Evolutionary conservation across 2,329 filamentous ascomycete genomes (phyloP).

Genomic region (Colletotrichum phormii): DNA sequence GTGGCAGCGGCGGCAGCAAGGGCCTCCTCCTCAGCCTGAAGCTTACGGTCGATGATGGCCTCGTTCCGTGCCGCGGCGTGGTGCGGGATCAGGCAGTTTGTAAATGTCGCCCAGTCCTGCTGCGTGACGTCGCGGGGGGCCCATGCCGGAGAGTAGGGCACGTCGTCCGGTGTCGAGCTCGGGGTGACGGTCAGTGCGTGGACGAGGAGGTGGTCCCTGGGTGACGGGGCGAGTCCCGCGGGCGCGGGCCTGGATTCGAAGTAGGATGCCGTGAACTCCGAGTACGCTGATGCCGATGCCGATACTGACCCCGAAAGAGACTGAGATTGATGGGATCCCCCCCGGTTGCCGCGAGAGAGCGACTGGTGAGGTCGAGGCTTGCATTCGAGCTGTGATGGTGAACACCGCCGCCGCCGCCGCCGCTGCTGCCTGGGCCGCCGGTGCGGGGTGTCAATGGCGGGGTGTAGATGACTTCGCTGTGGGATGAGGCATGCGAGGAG

Average conservation of each 20-base stretch:
- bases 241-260: conserved; percentile 58
- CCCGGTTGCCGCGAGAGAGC: conserved; percentile 33
- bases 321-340: background rate
- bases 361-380: background rate
- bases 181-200: conserved; percentile 50
- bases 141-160: conserved; percentile 56
- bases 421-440: conserved; percentile 34
- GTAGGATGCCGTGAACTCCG: conserved; percentile 54
- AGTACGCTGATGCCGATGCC: conserved; percentile 17
- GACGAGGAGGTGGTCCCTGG: conserved; percentile 39
- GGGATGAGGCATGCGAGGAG: conserved; percentile 50
- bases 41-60: conserved; percentile 61
- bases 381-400: conserved; percentile 15
- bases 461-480: conserved; percentile 61
- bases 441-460: conserved; percentile 61
- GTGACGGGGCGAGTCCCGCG: background rate
- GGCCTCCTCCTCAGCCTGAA: conserved; percentile 52
- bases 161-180: conserved; percentile 52
- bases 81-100: conserved; percentile 66
- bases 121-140: conserved; percentile 56
- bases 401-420: background rate
- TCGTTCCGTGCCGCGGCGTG: conserved; percentile 58
- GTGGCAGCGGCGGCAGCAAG: conserved; percentile 36
- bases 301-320: background rate
- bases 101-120: conserved; percentile 70